Conservation (phyloP, 2,329 filamentous ascomycete species). For the Xylariomycetidae sp. region DNA sequence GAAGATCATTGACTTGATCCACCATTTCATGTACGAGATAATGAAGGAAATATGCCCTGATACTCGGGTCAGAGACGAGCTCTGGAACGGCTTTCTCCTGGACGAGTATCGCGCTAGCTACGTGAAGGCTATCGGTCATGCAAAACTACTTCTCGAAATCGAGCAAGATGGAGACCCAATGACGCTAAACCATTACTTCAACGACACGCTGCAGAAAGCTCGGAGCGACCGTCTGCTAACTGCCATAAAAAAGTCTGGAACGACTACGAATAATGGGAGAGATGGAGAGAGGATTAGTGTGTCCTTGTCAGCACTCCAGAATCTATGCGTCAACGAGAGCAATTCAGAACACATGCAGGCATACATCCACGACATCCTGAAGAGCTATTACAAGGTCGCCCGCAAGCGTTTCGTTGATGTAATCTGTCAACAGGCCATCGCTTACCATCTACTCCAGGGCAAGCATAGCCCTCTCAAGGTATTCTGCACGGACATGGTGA, state of each 20-base stretch:
- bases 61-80: conserved; percentile 29
- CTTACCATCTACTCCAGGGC: conserved; percentile 48
- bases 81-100: conserved; percentile 34
- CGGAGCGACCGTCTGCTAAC: conserved; percentile 18
- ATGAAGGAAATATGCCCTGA: conserved; percentile 39
- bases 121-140: conserved; percentile 36
- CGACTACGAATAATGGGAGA: too few relatives aligned
- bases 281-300: too few relatives aligned
- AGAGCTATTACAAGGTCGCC: conserved; percentile 58
- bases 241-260: conserved; percentile 8
- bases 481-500: conserved; percentile 48
- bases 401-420: conserved; percentile 59
- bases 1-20: conserved; percentile 36
- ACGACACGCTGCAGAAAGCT: conserved; percentile 23
- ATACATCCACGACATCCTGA: conserved; percentile 56
- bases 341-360: conserved; percentile 34
- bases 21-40: conserved; percentile 38
- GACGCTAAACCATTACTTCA: conserved; percentile 50
- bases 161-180: conserved; percentile 39
- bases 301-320: too few relatives aligned
- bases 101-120: conserved; percentile 40
- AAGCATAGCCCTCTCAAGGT: conserved; percentile 45
- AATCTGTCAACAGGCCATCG: conserved; percentile 54
- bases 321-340: conserved; percentile 19
- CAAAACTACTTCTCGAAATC: conserved; percentile 42